Evolutionary conservation across 139 green algal genomes (phyloP).

Genomic region (Chlorella vulgaris): DNA sequence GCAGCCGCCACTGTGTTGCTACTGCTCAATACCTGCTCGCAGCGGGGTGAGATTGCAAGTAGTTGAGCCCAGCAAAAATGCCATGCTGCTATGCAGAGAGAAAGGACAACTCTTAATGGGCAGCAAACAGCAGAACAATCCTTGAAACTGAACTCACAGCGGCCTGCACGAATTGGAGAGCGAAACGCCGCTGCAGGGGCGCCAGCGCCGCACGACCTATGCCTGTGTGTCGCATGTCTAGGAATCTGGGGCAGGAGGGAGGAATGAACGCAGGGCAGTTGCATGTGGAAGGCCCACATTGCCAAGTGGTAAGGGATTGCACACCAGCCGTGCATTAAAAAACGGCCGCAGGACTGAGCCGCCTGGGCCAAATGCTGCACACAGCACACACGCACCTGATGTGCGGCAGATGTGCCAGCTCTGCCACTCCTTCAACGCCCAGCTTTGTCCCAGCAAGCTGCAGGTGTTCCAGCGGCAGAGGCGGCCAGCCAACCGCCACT

Average conservation of each 20-base stretch:
- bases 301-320: no score
- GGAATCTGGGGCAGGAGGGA: neutral
- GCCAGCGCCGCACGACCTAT: neutral
- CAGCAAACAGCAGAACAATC: neutral
- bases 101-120: no score
- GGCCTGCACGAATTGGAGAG: conserved; percentile 13
- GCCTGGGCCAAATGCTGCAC: no score
- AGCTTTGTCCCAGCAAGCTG: conserved; percentile 1
- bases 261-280: no score
- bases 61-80: no score
- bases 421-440: neutral
- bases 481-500: conserved; percentile 8
- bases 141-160: neutral
- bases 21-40: conserved; percentile 7
- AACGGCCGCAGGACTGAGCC: no score
- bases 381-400: neutral
- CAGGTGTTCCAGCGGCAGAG: conserved; percentile 9
- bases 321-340: no score
- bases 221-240: conserved; percentile 5
- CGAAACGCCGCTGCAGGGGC: conserved; percentile 19
- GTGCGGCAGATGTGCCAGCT: neutral
- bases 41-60: neutral
- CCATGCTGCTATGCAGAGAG: no score
- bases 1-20: conserved; percentile 8
- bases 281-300: no score